Conservation (phyloP, 495 filamentous ascomycete genomes). For the Aspergillus heteromorphus region DNA sequence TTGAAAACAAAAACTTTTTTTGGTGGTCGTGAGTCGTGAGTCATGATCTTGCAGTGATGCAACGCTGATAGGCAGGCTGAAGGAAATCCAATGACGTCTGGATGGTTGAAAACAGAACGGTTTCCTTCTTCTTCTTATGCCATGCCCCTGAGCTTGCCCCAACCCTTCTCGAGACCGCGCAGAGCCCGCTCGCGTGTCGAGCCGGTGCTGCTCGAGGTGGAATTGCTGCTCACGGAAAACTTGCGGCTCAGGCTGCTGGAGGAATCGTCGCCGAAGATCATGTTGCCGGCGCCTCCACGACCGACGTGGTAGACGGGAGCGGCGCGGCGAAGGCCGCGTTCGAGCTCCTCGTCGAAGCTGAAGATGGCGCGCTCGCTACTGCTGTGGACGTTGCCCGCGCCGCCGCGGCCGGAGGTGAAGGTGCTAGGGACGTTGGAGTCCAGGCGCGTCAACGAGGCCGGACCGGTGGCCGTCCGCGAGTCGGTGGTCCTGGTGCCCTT, state of each 20-base stretch:
- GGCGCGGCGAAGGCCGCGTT: slow-evolving; percentile 57
- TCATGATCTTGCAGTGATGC: slow-evolving; percentile 18
- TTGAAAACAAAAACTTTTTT: slow-evolving; percentile 24
- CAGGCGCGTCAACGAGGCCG: slow-evolving; percentile 44
- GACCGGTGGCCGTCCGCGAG: slow-evolving; percentile 46
- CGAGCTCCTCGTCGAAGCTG: slow-evolving; percentile 89
- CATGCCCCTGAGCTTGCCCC: slow-evolving; percentile 40
- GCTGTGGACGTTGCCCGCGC: slow-evolving; percentile 80
- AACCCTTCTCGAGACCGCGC: slow-evolving; percentile 39
- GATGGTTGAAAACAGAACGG: not conserved
- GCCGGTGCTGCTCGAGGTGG: slow-evolving; percentile 33
- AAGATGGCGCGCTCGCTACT: slow-evolving; percentile 65
- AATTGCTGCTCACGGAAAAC: slow-evolving; percentile 33
- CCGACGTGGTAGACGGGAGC: slow-evolving; percentile 77
- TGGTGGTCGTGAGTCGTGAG: slow-evolving; percentile 18
- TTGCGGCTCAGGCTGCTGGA: slow-evolving; percentile 31
- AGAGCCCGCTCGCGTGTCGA: slow-evolving; percentile 38
- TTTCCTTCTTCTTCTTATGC: slow-evolving; percentile 21
- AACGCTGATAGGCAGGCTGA: not conserved
- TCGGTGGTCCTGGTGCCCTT: slow-evolving; percentile 58
- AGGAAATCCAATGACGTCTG: slow-evolving; percentile 1
- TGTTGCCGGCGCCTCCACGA: slow-evolving; percentile 84
- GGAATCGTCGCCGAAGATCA: slow-evolving; percentile 41
- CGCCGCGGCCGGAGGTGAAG: slow-evolving; percentile 80
- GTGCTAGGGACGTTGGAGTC: slow-evolving; percentile 36